Evolutionary conservation across 257 asterid species (phyloP).

Genomic region (Solanum chiquidenum): DNA sequence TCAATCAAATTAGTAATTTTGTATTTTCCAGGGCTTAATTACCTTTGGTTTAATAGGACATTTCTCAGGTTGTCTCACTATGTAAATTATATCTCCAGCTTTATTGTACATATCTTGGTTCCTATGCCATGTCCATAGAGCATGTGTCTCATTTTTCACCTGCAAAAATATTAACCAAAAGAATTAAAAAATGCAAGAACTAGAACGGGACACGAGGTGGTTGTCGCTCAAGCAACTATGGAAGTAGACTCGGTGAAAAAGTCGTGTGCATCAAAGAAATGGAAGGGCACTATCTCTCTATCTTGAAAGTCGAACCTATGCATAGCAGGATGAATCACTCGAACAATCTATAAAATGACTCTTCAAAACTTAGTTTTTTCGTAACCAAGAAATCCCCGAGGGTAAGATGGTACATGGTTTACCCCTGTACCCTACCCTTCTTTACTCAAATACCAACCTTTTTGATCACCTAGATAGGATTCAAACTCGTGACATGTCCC

Average conservation of each 20-base stretch:
- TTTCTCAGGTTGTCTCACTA: slow-evolving; percentile 69
- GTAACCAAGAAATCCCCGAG: neutral
- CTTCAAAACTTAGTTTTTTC: neutral
- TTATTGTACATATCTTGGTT: slow-evolving; percentile 74
- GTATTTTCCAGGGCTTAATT: slow-evolving; percentile 5
- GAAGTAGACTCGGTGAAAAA: neutral
- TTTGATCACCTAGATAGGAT: too few species aligned
- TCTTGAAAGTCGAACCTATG: neutral
- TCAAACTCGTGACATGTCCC: neutral
- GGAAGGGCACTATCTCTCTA: neutral
- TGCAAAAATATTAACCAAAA: slow-evolving; percentile 7
- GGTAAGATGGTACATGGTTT: neutral
- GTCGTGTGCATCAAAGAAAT: neutral
- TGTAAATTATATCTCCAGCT: slow-evolving; percentile 69
- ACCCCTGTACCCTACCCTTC: neutral
- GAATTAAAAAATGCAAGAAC: neutral
- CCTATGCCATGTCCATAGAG: slow-evolving; percentile 94
- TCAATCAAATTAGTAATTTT: neutral
- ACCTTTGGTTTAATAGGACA: slow-evolving; percentile 48
- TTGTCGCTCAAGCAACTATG: neutral
- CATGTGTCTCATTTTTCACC: slow-evolving; percentile 85
- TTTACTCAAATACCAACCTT: neutral
- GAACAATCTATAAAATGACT: neutral
- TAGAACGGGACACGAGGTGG: neutral
- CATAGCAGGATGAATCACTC: neutral